Conservation (phyloP, 306 rosid species). For the Dicorynia guianensis region DNA sequence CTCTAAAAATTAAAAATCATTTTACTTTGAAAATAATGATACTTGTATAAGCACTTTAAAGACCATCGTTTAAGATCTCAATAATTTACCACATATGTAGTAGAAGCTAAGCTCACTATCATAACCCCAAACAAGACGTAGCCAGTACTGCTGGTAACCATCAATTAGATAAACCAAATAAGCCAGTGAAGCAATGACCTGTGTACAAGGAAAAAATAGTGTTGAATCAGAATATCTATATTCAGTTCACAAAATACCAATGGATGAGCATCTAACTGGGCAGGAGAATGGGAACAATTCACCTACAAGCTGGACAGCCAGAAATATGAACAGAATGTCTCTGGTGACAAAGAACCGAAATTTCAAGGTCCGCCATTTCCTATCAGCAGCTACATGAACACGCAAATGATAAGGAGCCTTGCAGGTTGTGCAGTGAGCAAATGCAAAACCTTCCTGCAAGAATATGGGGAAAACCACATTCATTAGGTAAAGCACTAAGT, state of each 20-base stretch:
- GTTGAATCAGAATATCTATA: slow-evolving; percentile 11
- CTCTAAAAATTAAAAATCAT: not conserved
- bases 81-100: slow-evolving; percentile 81
- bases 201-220: slow-evolving; percentile 37
- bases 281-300: slow-evolving; percentile 44
- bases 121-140: slow-evolving; percentile 88
- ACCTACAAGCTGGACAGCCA: slow-evolving; percentile 90
- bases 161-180: slow-evolving; percentile 86
- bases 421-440: slow-evolving; percentile 99
- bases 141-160: slow-evolving; percentile 86
- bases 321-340: slow-evolving; percentile 89
- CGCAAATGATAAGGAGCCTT: slow-evolving; percentile 96
- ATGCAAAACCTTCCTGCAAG: slow-evolving; percentile 99
- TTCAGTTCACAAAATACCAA: slow-evolving; percentile 17
- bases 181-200: slow-evolving; percentile 87
- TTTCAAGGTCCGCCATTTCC: slow-evolving; percentile 98
- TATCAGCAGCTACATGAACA: slow-evolving; percentile 91
- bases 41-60: slow-evolving; percentile 23
- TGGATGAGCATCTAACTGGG: slow-evolving; percentile 8
- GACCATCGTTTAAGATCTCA: slow-evolving; percentile 16
- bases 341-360: slow-evolving; percentile 96
- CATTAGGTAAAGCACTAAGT: slow-evolving; percentile 28
- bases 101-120: slow-evolving; percentile 86
- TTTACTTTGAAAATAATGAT: slow-evolving; percentile 6
- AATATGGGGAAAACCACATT: slow-evolving; percentile 43